These are phyloP conservation scores for Perilla frutescens DNA, from an alignment of 257 asterid genomes.

Conservation along the genomic window DNA sequence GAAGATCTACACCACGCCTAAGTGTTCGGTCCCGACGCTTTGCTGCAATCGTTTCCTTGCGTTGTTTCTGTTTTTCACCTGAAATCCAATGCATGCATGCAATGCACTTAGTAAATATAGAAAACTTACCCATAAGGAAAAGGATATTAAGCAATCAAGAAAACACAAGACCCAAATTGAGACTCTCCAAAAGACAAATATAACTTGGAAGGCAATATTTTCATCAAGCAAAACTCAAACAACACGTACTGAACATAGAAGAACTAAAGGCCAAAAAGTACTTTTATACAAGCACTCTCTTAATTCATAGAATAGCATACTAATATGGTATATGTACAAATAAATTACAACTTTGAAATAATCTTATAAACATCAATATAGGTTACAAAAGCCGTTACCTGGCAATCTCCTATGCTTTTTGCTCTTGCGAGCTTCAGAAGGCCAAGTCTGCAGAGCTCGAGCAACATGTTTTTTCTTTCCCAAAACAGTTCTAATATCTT, in stretches of 20 bases:
- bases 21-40: slow-evolving; percentile 88
- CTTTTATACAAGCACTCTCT: slow-evolving; percentile 14
- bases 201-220: slow-evolving; percentile 18
- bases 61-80: slow-evolving; percentile 93
- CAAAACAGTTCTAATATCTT: slow-evolving; percentile 72
- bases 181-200: slow-evolving; percentile 10
- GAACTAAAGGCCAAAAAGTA: slow-evolving; percentile 4
- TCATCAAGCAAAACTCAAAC: slow-evolving; percentile 9
- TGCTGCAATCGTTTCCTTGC: slow-evolving; percentile 75
- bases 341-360: background rate
- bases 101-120: slow-evolving; percentile 34
- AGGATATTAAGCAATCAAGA: slow-evolving; percentile 7
- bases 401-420: slow-evolving; percentile 62
- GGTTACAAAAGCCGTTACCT: slow-evolving; percentile 37
- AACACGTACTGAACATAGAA: slow-evolving; percentile 8
- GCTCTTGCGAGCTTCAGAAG: slow-evolving; percentile 65
- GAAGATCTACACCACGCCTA: slow-evolving; percentile 88
- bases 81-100: slow-evolving; percentile 37
- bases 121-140: slow-evolving; percentile 8
- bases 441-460: slow-evolving; percentile 69
- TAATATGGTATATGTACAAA: background rate
- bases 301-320: background rate
- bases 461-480: slow-evolving; percentile 76
- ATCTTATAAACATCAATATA: slow-evolving; percentile 6
- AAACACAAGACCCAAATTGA: slow-evolving; percentile 5